These are phyloP conservation scores for Candida tropicalis DNA, from an alignment of 1,139 yeast genomes.

Conservation along the genomic window DNA sequence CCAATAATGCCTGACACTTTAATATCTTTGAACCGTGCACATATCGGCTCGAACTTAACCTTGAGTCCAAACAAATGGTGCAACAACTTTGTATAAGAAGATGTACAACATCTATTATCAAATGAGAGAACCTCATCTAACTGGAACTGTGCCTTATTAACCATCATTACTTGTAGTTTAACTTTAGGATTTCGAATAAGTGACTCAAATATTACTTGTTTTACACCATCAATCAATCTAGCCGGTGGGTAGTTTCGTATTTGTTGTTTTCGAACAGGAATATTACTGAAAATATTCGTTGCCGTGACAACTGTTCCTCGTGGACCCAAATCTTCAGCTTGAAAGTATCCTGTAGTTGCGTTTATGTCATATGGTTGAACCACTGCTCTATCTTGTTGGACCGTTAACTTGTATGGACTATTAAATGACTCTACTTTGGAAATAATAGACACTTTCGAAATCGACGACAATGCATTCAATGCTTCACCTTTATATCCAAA, in stretches of 20 bases:
- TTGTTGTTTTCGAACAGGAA: conserved; percentile 59
- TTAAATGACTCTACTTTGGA: conserved; percentile 28
- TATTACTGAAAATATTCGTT: conserved; percentile 48
- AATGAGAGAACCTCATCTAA: conserved; percentile 10
- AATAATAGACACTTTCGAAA: conserved; percentile 36
- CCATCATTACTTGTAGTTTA: conserved; percentile 21
- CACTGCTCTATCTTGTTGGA: not conserved
- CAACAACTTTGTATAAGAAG: conserved; percentile 7
- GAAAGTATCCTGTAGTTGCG: conserved; percentile 8
- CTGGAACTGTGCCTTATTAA: conserved; percentile 13
- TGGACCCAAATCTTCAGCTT: conserved; percentile 2
- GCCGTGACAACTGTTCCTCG: conserved; percentile 58
- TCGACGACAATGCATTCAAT: conserved; percentile 55
- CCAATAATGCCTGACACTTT: conserved; percentile 35
- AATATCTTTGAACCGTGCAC: conserved; percentile 25
- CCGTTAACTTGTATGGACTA: conserved; percentile 9
- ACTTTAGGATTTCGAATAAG: conserved; percentile 30
- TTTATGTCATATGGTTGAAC: conserved; percentile 7
- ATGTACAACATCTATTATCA: not conserved
- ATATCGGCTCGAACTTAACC: conserved; percentile 21
- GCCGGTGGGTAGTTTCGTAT: conserved; percentile 23
- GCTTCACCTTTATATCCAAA: conserved; percentile 89
- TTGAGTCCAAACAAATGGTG: conserved; percentile 13
- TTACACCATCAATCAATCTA: conserved; percentile 32
- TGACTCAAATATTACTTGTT: conserved; percentile 34